Conservation (phyloP, 306 rosid genomes). For the Sicyos edulis region DNA sequence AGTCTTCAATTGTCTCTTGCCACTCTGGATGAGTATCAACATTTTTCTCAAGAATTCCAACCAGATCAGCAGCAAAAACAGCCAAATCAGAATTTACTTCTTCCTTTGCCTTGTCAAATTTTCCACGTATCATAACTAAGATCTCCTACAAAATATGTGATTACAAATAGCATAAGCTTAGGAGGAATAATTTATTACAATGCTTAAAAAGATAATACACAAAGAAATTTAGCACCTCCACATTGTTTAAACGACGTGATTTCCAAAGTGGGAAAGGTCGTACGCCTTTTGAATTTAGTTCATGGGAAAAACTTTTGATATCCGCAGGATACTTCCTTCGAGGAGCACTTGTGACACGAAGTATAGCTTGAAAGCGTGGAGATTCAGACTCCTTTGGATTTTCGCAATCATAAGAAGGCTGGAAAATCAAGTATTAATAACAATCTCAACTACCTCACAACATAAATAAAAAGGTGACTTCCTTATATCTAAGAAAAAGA, state of each 20-base stretch:
- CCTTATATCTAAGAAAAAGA: not conserved
- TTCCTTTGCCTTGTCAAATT: constrained; percentile 92
- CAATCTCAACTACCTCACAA: constrained; percentile 24
- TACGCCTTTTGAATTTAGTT: constrained; percentile 88
- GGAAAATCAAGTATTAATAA: constrained; percentile 28
- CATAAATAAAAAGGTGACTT: not conserved
- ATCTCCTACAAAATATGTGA: constrained; percentile 57
- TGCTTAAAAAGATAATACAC: constrained; percentile 19
- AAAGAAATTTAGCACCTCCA: constrained; percentile 56
- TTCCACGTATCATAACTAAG: constrained; percentile 69
- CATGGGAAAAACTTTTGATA: constrained; percentile 95
- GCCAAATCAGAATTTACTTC: constrained; percentile 87
- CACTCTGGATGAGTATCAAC: constrained; percentile 89
- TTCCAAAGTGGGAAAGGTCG: constrained; percentile 93
- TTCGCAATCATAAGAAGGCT: constrained; percentile 78
- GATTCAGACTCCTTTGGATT: constrained; percentile 98
- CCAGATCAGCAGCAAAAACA: constrained; percentile 89
- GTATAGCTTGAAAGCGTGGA: constrained; percentile 98
- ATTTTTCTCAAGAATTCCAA: constrained; percentile 88
- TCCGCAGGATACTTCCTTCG: constrained; percentile 80
- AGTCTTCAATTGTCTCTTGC: constrained; percentile 95
- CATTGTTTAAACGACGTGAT: constrained; percentile 88
- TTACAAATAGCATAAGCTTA: constrained; percentile 26
- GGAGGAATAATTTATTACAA: constrained; percentile 15
- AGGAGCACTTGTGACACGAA: constrained; percentile 92